Evolutionary conservation across 768 basidiomycete genomes (phyloP).

Genomic region (Lactifluus pinguis): DNA sequence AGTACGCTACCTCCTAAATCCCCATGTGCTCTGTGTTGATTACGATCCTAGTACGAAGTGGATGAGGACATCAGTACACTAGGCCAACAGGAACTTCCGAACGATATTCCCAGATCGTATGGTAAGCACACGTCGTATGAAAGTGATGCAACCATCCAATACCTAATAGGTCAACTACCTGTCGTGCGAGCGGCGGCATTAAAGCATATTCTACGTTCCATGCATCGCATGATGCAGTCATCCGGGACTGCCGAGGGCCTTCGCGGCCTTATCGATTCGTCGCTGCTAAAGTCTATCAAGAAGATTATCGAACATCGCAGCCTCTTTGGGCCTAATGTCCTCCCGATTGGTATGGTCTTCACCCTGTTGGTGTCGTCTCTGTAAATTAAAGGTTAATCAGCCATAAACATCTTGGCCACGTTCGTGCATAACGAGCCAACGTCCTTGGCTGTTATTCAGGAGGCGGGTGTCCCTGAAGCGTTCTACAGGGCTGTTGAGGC

Average conservation of each 20-base stretch:
- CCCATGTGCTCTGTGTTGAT: not conserved
- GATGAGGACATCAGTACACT: slow-evolving; percentile 24
- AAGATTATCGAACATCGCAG: slow-evolving; percentile 76
- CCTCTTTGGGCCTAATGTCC: slow-evolving; percentile 79
- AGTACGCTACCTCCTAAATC: slow-evolving; percentile 35
- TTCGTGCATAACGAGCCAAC: slow-evolving; percentile 99
- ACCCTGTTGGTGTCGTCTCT: not conserved
- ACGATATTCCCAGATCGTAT: slow-evolving; percentile 39
- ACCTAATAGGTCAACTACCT: slow-evolving; percentile 52
- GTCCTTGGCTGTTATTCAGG: slow-evolving; percentile 86
- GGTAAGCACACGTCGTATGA: slow-evolving; percentile 29
- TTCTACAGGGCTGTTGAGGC: slow-evolving; percentile 83
- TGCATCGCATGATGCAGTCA: slow-evolving; percentile 96
- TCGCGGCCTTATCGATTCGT: slow-evolving; percentile 86
- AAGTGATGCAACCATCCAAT: not conserved
- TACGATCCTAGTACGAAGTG: slow-evolving; percentile 25
- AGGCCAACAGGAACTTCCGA: slow-evolving; percentile 49
- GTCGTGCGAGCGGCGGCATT: slow-evolving; percentile 71
- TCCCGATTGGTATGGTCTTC: slow-evolving; percentile 61
- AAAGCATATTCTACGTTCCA: slow-evolving; percentile 83
- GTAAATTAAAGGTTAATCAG: slow-evolving; percentile 32
- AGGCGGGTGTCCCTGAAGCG: slow-evolving; percentile 77
- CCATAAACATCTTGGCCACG: slow-evolving; percentile 91
- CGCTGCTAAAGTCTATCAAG: slow-evolving; percentile 76
- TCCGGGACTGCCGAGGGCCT: slow-evolving; percentile 91